phyloP scores from a whole-genome alignment of 768 basidiomycete genomes.

The Rhodocollybia butyracea region DNA sequence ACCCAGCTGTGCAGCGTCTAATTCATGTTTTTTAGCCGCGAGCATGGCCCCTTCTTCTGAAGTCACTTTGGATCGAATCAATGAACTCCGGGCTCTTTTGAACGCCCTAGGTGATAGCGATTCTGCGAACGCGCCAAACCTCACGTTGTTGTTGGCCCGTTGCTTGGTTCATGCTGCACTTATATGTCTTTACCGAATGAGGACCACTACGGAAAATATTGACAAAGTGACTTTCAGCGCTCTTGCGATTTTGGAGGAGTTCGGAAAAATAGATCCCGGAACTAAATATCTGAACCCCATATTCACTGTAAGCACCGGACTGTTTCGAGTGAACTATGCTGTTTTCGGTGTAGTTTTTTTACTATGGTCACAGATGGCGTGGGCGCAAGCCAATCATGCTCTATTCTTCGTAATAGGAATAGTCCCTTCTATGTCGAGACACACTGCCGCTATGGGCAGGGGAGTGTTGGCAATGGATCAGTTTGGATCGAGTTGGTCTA shows the following conservation, averaged over 20 bases:
- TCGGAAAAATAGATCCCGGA: background rate
- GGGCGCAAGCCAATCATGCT: slow-evolving; percentile 3
- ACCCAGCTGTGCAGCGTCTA: background rate
- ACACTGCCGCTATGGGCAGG: background rate
- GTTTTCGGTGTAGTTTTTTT: slow-evolving; percentile 10
- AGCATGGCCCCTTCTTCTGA: background rate
- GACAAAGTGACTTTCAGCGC: background rate
- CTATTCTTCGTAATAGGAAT: background rate
- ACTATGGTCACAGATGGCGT: slow-evolving; percentile 14
- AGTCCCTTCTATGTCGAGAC: background rate
- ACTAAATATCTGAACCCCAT: slow-evolving; percentile 24
- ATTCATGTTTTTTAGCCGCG: background rate
- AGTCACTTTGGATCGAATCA: background rate
- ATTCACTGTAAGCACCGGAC: slow-evolving; percentile 29
- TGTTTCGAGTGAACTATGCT: slow-evolving; percentile 18
- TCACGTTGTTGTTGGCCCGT: slow-evolving; percentile 27
- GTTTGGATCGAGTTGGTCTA: background rate
- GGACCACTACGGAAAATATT: background rate
- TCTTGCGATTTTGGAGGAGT: background rate
- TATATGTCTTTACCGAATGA: slow-evolving; percentile 30
- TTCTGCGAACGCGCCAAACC: background rate
- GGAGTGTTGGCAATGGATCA: background rate
- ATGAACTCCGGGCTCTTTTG: background rate
- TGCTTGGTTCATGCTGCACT: slow-evolving; percentile 32
- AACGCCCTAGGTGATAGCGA: background rate